Evolutionary conservation across 2,329 filamentous ascomycete genomes (phyloP), one percentile per base, ranked within the genome.

Genomic region (Dendrostoma leiphaemia): DNA sequence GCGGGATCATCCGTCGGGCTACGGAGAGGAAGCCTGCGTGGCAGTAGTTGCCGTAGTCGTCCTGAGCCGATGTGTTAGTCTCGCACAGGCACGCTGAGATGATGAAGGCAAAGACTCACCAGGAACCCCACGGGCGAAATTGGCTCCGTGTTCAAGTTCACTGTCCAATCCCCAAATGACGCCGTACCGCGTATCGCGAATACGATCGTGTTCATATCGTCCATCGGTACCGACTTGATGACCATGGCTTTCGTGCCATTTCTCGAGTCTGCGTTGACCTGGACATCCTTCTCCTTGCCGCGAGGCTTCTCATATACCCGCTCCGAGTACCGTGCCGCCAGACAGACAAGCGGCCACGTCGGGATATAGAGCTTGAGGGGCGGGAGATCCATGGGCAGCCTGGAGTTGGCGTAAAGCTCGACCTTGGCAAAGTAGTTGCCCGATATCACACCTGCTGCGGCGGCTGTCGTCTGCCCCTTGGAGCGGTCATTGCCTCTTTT

Each of bases 221-320:
- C 90, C 66, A 91, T 83, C 1, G 89, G 84, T 0, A 92, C 79
- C 0, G 87, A 90, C 65, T 92, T 93, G 65, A 95, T 85, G 15
- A 89, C 84, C 86, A 93, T 93, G 23, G 90, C 88, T 67, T 92
- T 93, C 1, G 89, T 88, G n/a, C 89, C 89, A 3, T 81, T 78
- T 19, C 79, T 78, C 80, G 85, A 89, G 67, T 91, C 84, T 3
- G 88, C 83, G 32, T 85, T 78, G 32, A 94, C 79, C 61, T 89
- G 88, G 2, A 85, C 79, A 61, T 89, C 83, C 12, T 78, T 77
- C 68, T 91, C 88, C 21, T 77, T 74, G 1, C 81, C 80, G 0
- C 73, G 72, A 0, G 89, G 85, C 32, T 80, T 79, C 38, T 81
- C 78, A 67, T 96, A 96, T 2, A 89, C 90, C 32, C 82, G 78